These are phyloP conservation scores for Phytophthora ramorum DNA, from an alignment of 352 stramenopile species.

Conservation along the genomic window DNA sequence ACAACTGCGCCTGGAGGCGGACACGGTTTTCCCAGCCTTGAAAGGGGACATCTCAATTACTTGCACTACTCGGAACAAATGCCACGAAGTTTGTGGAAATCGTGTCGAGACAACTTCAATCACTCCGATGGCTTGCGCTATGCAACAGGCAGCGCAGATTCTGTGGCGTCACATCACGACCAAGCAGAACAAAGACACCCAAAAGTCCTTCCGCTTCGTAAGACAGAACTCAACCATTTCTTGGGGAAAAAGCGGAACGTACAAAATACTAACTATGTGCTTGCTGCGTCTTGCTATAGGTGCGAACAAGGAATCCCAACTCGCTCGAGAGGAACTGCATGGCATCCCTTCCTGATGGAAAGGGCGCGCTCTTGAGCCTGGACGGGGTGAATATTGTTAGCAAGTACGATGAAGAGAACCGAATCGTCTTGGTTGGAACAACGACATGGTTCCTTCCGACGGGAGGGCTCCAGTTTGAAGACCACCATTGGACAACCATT, in stretches of 20 bases:
- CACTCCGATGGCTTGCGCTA: conserved; percentile 21
- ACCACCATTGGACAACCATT: conserved; percentile 38
- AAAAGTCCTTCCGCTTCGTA: conserved; percentile 42
- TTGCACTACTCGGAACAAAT: conserved; percentile 15
- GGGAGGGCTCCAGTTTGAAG: conserved; percentile 35
- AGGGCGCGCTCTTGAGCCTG: conserved; percentile 5
- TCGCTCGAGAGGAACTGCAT: conserved; percentile 37
- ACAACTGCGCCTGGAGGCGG: conserved; percentile 17
- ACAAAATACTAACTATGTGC: background rate
- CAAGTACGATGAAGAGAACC: conserved; percentile 32
- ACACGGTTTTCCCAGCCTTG: conserved; percentile 12
- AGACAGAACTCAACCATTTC: background rate
- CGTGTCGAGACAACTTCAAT: conserved; percentile 30
- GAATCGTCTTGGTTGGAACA: conserved; percentile 28
- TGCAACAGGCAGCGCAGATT: conserved; percentile 22
- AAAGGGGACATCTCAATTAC: background rate
- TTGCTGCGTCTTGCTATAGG: conserved; percentile 8
- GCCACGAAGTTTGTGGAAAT: background rate
- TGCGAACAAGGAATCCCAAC: conserved; percentile 16
- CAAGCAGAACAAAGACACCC: conserved; percentile 31
- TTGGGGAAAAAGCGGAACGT: background rate
- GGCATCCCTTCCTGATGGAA: conserved; percentile 24
- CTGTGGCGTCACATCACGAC: conserved; percentile 36
- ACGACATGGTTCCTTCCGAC: conserved; percentile 36
- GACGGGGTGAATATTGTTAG: conserved; percentile 34